A percentile compares a stretch with the other conserved stretches of the same genome.
Conservation (phyloP, 73 alveolate genomes). For the Tetrahymena malaccensis region DNA sequence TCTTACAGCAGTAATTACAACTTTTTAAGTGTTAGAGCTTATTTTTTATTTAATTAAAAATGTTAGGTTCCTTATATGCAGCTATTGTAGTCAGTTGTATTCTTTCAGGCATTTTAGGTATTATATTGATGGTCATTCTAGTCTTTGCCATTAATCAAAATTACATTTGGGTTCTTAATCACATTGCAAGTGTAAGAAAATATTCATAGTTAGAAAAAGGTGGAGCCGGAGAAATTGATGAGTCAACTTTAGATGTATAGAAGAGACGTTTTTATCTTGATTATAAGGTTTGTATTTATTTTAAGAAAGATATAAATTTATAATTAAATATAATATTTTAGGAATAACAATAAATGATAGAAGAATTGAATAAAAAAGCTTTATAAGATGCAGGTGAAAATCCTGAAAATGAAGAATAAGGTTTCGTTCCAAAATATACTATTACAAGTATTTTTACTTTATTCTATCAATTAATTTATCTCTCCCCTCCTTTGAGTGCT, state of each 20-base stretch:
- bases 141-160: neutral
- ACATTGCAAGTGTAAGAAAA: neutral
- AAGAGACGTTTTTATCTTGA: neutral
- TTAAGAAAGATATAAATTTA: too few relatives aligned
- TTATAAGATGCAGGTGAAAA: neutral
- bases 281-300: neutral
- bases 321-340: too few relatives aligned
- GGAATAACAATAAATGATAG: neutral
- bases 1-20: neutral
- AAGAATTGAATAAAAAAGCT: neutral
- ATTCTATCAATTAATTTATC: slow-evolving; percentile 5
- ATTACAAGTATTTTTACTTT: neutral
- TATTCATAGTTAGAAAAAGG: neutral
- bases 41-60: neutral
- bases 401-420: slow-evolving; percentile 19
- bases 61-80: neutral
- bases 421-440: neutral
- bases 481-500: slow-evolving; percentile 41
- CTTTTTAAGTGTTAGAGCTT: neutral
- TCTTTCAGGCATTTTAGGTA: neutral
- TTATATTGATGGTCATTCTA: neutral
- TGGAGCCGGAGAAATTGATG: neutral
- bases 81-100: neutral
- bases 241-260: neutral
- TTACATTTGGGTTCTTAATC: neutral